Evolutionary conservation across 2,329 filamentous ascomycete species (phyloP), one percentile per base, ranked within the genome.

Genomic region (Ascochyta viciae-villosae): DNA sequence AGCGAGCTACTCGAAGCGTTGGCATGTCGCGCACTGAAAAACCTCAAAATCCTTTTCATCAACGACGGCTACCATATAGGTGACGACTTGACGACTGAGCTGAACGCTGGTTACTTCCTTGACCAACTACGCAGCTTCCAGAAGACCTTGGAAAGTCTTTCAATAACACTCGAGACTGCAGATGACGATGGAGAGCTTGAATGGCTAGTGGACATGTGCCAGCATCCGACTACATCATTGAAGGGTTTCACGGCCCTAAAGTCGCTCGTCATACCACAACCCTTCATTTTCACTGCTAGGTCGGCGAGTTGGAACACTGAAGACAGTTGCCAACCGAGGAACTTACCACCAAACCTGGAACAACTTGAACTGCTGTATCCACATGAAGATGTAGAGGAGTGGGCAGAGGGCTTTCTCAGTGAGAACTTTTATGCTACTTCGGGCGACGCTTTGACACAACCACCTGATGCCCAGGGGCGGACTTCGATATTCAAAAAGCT

Each of bases 1-100:
- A 33, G 54, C 12, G 57, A 62, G 29, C 45, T 70, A 3, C 55
- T 70, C 16, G 61, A 65, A 29, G 65, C 67, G 3, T 45, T 70
- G 31, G 61, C 50, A 16, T 70, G 61, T 41, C 39, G 34, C 7
- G 24, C 24, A 2, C 42, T 70, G 19, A 54, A n/a, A 4, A 57
- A 40, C 22, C 61, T 70, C 13, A 59, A 53, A 12, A 50, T 70
- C 5, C 37, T 50, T 3, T 47, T 68, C 37, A 57, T 60, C 26
- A 62, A 66, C 31, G 62, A 67, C 15, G 58, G 54, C 6, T 63
- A 65, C 27, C 58, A 61, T 16, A 42, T 62, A 15, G 41, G 48
- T n/a, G 57, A 64, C 19, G 58, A 58, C 8, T 33, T 55, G 16
- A 49, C 45, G 12, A 61, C 62, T 1, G 41, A 55, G 12, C 51